Base-by-base conservation (phyloP, 1,284 basidiomycete genomes). In the Lentinus polychrous region DNA sequence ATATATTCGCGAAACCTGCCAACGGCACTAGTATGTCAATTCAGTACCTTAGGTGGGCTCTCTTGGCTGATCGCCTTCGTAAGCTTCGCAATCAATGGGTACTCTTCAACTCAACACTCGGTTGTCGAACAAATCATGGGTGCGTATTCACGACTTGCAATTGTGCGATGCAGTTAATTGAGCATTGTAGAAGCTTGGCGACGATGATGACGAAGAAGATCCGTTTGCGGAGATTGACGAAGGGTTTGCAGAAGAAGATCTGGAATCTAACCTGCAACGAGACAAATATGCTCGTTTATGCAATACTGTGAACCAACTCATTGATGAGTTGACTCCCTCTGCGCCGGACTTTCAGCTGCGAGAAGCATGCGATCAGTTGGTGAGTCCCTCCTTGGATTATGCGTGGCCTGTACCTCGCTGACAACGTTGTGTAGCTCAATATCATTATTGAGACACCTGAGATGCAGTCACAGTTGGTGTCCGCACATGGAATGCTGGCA, bases 171-270 rank as follows among this genome's bases (percentile, higher is more conserved):
- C 22, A 34, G 14, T 49, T 20, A 45, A 51, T 44, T 53, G 34
- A 22, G 44, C 6, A 12, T 32, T 17, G 43, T 35, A 18, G 51
- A 27, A 89, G 89, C 68, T 83, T 10, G 88, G 85, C 6, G 89
- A 91, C 45, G 85, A 86, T 23, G 80, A 88, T 3, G 91, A 94
- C 51, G 91, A 92, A 42, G 91, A 90, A 49, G 94, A 96, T 72
- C 93, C 94, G 0, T 97, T 97, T 60, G 92, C 94, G 0, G 92
- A 94, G 86, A 92, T 95, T 53, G 91, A 95, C 56, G 91, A 93
- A 72, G 90, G 87, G 24, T 92, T 90, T 53, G 82, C 81, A 2
- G 89, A 93, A 59, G 88, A 91, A 55, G 88, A 92, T 57, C 73
- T 95, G 3, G 92, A 95, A 61, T 79, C 90, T 1, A 94, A 95